Conservation (phyloP, 1,139 yeast species). For the Taphrina deformans region DNA sequence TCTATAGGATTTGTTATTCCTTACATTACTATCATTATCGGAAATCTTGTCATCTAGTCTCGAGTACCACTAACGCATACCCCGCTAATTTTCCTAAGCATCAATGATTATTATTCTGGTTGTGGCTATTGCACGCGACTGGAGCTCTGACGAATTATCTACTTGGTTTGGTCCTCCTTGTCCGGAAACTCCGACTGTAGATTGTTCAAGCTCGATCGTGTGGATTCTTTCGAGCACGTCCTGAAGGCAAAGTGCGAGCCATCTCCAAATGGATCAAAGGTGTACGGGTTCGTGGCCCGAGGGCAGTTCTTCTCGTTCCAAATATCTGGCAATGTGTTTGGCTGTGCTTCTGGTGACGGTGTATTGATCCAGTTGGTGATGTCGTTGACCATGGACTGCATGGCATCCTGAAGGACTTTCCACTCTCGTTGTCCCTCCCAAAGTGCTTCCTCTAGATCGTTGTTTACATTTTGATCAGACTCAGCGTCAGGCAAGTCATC, state of each 20-base stretch:
- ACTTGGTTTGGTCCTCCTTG: too few species aligned
- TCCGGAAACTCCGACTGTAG: background rate
- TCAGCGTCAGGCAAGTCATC: background rate
- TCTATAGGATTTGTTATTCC: background rate
- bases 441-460: background rate
- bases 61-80: background rate
- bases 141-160: too few species aligned
- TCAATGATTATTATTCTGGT: too few species aligned
- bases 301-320: too few species aligned
- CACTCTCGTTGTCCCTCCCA: background rate
- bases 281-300: background rate
- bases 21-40: background rate
- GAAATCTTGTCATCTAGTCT: background rate
- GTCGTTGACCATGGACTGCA: background rate
- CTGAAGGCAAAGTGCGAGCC: background rate
- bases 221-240: background rate
- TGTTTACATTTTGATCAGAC: background rate
- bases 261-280: conserved; percentile 1
- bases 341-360: background rate
- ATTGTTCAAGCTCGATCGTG: background rate
- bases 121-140: too few species aligned
- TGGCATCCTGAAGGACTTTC: background rate
- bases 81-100: too few species aligned
- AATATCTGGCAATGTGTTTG: background rate
- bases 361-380: background rate